Evolutionary conservation across 2,329 filamentous ascomycete genomes (phyloP), one percentile per base, ranked within the genome.

Genomic region (Colletotrichum sp.): DNA sequence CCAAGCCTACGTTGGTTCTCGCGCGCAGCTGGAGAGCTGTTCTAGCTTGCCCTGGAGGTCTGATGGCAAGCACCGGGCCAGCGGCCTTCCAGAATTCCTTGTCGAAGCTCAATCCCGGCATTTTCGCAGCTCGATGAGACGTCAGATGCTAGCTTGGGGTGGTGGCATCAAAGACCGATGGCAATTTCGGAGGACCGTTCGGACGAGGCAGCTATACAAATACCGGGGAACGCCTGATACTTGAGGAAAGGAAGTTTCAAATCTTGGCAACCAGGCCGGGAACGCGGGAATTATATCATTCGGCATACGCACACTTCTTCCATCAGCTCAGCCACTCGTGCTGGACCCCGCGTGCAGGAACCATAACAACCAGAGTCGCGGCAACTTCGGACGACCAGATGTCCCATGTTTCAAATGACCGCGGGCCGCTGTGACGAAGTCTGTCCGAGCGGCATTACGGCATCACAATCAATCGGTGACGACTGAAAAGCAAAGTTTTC

Each of bases 41-140:
- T 12, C 44, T 32, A 6, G 74, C 30, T n/a, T 30, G 44, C 6
- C 15, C 24, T 1, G 74, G 74, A 30, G 74, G 74, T 9, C 74
- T 71, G 15, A 72, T 32, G n/a, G 74, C 74, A 18, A 76, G 57
- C 8, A 76, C 26, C 9, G 65, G 59, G 5, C 68, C 75, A 16
- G 72, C 69, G 5, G 21, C 64, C 4, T 30, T 60, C 74, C 74
- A 73, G 52, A 76, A 77, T 32, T 76, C 76, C 5, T 5, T 26
- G 36, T 77, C 76, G 60, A 73, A 77, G 10, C 63, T 52, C 24
- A 68, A 39, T 18, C 34, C 64, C 18, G 70, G 36, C 74, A 76
- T 76, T 16, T 39, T 65, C 3, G 57, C 57, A 34, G 30, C 59
- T 34, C 9, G 28, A 32, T 13, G 26, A 24, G 39, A 39, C 24